A percentile compares a stretch with the other conserved stretches of the same genome.
Evolutionary conservation across 306 rosid genomes (phyloP).

Genomic region (Quercus berberidifolia): DNA sequence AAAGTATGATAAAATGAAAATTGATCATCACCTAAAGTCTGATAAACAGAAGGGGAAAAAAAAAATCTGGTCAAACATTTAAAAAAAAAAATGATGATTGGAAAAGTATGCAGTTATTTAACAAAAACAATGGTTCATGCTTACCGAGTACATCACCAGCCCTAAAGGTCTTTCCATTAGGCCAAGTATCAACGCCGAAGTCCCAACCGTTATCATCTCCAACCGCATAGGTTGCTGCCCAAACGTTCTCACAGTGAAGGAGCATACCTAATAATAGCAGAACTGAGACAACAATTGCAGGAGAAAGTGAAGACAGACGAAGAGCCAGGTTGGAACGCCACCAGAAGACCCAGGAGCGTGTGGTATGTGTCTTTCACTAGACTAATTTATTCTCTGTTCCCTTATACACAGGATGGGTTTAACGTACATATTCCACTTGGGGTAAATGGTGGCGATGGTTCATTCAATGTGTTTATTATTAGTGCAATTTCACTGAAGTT

Average conservation of each 20-base stretch:
- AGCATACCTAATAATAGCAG: too few species aligned
- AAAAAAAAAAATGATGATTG: background rate
- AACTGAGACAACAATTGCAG: slow-evolving; percentile 15
- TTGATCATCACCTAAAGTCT: too few species aligned
- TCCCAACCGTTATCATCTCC: too few species aligned
- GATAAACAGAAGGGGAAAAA: too few species aligned
- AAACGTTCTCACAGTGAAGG: too few species aligned
- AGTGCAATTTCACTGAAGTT: slow-evolving; percentile 17
- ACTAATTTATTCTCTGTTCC: slow-evolving; percentile 13
- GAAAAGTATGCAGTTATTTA: background rate
- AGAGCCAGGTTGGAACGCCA: slow-evolving; percentile 93
- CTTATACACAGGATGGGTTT: background rate
- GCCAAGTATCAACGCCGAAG: too few species aligned
- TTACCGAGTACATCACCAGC: too few species aligned
- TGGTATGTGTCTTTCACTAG: slow-evolving; percentile 49
- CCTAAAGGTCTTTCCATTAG: too few species aligned
- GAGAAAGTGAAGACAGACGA: slow-evolving; percentile 92
- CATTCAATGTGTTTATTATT: background rate
- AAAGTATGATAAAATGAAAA: too few species aligned
- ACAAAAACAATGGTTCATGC: too few species aligned
- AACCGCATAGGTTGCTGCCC: too few species aligned
- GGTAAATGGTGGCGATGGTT: background rate
- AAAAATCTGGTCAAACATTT: too few species aligned
- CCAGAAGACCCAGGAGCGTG: slow-evolving; percentile 79
- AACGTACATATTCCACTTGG: background rate